Evolutionary conservation across 768 basidiomycete species (phyloP).

Genomic region (Lactarius hengduanensis): DNA sequence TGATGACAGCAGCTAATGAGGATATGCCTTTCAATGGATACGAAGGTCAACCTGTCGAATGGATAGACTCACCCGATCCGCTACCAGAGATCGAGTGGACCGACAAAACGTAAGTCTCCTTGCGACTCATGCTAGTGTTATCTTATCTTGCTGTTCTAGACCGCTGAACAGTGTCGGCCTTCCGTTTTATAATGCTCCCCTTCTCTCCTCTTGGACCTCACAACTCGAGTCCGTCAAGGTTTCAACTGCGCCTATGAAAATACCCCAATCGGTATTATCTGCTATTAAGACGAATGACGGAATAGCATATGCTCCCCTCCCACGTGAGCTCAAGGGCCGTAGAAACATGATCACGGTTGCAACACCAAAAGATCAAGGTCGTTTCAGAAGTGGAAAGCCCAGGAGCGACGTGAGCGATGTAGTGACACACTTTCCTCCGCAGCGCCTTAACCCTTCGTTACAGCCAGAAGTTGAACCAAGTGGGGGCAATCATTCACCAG

Average conservation of each 20-base stretch:
- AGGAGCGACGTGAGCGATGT: conserved; percentile 44
- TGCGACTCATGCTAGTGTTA: not conserved
- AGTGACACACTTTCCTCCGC: conserved; percentile 5
- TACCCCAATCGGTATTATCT: conserved; percentile 74
- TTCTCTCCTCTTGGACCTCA: conserved; percentile 66
- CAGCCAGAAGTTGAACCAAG: conserved; percentile 55
- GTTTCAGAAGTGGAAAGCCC: conserved; percentile 83
- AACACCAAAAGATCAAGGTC: conserved; percentile 55
- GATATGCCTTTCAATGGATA: conserved; percentile 83
- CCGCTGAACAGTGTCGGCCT: conserved; percentile 88
- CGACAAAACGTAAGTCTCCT: conserved; percentile 63
- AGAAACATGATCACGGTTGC: conserved; percentile 69
- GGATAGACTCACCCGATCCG: conserved; percentile 72
- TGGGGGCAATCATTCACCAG: conserved; percentile 50
- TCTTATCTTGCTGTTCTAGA: conserved; percentile 40
- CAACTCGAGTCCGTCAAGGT: conserved; percentile 52
- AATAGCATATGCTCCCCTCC: conserved; percentile 85
- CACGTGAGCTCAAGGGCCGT: conserved; percentile 79
- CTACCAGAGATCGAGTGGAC: conserved; percentile 78
- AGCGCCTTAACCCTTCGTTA: conserved; percentile 2
- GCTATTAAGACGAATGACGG: conserved; percentile 87
- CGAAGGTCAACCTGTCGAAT: conserved; percentile 81
- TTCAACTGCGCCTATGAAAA: conserved; percentile 70
- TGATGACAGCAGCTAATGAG: conserved; percentile 72
- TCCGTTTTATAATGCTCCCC: conserved; percentile 71